A percentile compares a stretch with the other conserved stretches of the same genome.
phyloP scores from a whole-genome alignment of 139 green algal species.

The Chlamydomonas sp. region DNA sequence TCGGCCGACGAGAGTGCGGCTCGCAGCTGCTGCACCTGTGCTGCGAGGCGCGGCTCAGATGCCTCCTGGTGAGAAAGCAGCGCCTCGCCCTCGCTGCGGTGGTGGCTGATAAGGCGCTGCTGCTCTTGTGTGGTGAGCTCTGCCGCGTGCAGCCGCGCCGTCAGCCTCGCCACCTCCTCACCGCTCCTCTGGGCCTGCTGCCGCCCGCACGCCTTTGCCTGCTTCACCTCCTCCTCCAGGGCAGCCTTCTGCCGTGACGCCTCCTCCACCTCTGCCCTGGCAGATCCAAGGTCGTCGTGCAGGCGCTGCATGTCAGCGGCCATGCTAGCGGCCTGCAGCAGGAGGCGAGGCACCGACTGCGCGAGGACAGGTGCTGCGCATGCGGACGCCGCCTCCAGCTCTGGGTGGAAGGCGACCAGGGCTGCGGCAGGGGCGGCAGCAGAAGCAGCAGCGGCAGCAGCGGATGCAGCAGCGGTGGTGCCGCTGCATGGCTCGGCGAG shows the following conservation, averaged over 20 bases:
- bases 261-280: background rate
- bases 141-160: background rate
- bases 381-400: too few relatives aligned
- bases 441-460: too few relatives aligned
- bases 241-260: background rate
- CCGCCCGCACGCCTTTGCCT: background rate
- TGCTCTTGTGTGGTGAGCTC: background rate
- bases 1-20: background rate
- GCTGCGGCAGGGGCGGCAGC: too few relatives aligned
- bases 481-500: too few relatives aligned
- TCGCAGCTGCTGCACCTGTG: background rate
- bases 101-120: background rate
- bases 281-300: background rate
- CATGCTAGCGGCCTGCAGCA: background rate
- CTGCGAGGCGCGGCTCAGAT: background rate
- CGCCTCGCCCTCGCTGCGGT: background rate
- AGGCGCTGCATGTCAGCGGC: background rate
- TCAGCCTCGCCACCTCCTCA: background rate
- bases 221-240: background rate
- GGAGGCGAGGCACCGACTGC: background rate
- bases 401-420: too few relatives aligned
- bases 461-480: too few relatives aligned
- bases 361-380: too few relatives aligned
- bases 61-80: background rate
- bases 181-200: background rate